phyloP scores from a whole-genome alignment of 257 asterid genomes.

The Gentiana macrophylla region DNA sequence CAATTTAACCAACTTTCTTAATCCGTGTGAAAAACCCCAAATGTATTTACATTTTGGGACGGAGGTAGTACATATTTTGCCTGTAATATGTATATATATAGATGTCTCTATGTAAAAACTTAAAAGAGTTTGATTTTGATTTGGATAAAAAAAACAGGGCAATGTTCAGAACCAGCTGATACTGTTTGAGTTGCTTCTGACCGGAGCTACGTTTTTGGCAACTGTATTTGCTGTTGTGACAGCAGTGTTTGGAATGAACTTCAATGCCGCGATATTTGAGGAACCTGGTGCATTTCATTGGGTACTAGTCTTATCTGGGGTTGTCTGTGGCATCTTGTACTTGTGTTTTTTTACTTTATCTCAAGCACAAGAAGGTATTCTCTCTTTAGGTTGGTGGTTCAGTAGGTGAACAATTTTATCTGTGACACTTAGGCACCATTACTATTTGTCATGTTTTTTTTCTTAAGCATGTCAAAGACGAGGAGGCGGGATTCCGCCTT shows the following conservation, averaged over 20 bases:
- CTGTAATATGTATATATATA: not conserved
- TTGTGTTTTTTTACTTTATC: slow-evolving; percentile 47
- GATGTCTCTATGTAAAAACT: not conserved
- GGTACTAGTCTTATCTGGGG: slow-evolving; percentile 56
- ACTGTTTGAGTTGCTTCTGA: slow-evolving; percentile 80
- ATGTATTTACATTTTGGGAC: too few species aligned
- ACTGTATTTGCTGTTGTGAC: slow-evolving; percentile 81
- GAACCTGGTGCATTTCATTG: slow-evolving; percentile 60
- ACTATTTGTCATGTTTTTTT: too few species aligned
- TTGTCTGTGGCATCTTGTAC: slow-evolving; percentile 49
- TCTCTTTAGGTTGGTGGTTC: slow-evolving; percentile 30
- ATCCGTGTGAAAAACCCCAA: too few species aligned
- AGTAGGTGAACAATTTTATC: too few species aligned
- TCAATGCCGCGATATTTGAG: slow-evolving; percentile 47
- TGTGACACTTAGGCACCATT: too few species aligned
- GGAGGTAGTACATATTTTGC: not conserved
- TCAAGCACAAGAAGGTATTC: slow-evolving; percentile 71
- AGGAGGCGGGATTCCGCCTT: too few species aligned
- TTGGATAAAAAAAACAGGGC: slow-evolving; percentile 44
- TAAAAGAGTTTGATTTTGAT: not conserved
- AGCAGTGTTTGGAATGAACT: slow-evolving; percentile 92
- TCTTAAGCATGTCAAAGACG: too few species aligned
- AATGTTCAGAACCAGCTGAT: slow-evolving; percentile 94
- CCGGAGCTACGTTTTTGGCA: slow-evolving; percentile 91
- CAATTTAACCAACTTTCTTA: too few species aligned